A percentile compares a stretch with the other conserved stretches of the same genome.
phyloP scores from a whole-genome alignment of 2,329 filamentous ascomycete genomes.

The Aspergillus quadrilineatus region DNA sequence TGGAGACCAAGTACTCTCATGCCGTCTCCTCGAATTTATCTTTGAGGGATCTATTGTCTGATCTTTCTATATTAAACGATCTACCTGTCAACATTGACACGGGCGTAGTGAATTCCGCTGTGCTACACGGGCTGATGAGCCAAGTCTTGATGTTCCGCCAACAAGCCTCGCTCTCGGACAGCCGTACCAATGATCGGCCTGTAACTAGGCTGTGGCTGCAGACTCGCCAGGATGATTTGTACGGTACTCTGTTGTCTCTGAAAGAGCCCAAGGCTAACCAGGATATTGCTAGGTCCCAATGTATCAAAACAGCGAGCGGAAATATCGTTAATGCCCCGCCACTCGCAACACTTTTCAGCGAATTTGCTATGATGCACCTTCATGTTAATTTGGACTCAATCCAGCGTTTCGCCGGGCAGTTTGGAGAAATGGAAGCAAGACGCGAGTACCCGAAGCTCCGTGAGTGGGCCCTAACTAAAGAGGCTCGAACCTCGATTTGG shows the following conservation, averaged over 20 bases:
- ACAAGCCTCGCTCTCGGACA: conserved; percentile 1
- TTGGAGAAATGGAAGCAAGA: conserved; percentile 6
- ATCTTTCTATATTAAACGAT: not conserved
- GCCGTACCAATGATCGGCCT: not conserved
- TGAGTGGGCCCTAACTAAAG: conserved; percentile 3
- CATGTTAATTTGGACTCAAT: conserved; percentile 4
- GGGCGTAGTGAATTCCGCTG: not conserved
- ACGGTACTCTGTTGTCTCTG: not conserved
- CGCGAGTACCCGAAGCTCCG: conserved; percentile 5
- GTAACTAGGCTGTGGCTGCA: conserved; percentile 4
- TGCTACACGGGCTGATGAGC: conserved; percentile 7
- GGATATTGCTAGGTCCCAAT: not conserved
- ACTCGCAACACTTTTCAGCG: not conserved
- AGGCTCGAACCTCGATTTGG: conserved; percentile 2
- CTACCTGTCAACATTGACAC: not conserved
- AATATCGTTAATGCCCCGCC: not conserved
- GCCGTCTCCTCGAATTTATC: not conserved
- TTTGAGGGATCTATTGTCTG: not conserved
- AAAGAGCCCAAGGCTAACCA: not conserved
- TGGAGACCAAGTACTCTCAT: not conserved
- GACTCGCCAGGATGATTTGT: conserved; percentile 7
- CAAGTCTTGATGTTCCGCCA: conserved; percentile 6
- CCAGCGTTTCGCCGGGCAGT: conserved; percentile 9
- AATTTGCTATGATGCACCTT: conserved; percentile 6
- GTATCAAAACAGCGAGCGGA: not conserved